Evolutionary conservation across 73 alveolate genomes (phyloP).

Genomic region (Paramecium octaurelia): DNA sequence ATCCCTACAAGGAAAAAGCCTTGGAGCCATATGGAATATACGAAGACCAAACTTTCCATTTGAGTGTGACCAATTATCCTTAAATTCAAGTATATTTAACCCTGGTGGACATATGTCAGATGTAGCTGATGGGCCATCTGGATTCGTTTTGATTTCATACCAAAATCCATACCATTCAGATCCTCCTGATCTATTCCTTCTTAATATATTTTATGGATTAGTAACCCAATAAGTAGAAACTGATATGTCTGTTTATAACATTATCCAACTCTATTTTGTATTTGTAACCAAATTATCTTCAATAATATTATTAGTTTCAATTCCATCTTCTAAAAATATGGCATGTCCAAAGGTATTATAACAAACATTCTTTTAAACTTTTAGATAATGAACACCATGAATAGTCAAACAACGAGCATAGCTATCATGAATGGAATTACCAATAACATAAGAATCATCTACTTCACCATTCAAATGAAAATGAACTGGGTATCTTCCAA

Average conservation of each 20-base stretch:
- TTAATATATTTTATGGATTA: conserved; percentile 74
- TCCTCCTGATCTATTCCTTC: conserved; percentile 85
- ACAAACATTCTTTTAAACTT: conserved; percentile 74
- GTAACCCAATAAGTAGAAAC: conserved; percentile 92
- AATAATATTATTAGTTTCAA: conserved; percentile 75
- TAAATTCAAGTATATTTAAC: conserved; percentile 60
- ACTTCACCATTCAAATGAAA: conserved; percentile 85
- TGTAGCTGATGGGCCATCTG: conserved; percentile 82
- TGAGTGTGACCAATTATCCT: conserved; percentile 81
- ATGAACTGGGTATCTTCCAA: conserved; percentile 89
- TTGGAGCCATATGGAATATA: conserved; percentile 70
- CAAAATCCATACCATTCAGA: conserved; percentile 85
- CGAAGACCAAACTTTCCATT: conserved; percentile 87
- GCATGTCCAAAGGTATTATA: conserved; percentile 84
- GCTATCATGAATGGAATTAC: conserved; percentile 78
- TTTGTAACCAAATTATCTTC: conserved; percentile 70
- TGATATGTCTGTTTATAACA: conserved; percentile 78
- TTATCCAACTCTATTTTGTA: conserved; percentile 63
- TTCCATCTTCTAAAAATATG: conserved; percentile 87
- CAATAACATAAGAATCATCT: conserved; percentile 72
- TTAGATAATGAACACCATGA: conserved; percentile 79
- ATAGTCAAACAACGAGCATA: conserved; percentile 82
- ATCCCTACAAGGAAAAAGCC: conserved; percentile 62
- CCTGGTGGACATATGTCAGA: conserved; percentile 80
- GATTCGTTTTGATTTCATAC: conserved; percentile 70